These are phyloP conservation scores for Coniochaeta pulveracea DNA, from an alignment of 2,329 filamentous ascomycete genomes.

Conservation along the genomic window DNA sequence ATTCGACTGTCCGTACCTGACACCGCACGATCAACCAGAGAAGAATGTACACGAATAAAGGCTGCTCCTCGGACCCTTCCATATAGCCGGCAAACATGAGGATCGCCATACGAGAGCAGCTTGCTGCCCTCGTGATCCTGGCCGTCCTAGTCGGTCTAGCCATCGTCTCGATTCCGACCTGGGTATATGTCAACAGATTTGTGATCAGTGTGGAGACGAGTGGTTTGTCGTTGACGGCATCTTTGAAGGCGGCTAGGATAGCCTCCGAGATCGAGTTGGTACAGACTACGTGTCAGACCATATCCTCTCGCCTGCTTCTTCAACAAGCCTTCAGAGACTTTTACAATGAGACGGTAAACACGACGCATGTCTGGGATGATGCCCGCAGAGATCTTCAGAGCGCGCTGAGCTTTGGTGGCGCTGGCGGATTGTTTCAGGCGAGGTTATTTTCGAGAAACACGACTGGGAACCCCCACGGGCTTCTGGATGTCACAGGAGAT, in stretches of 20 bases:
- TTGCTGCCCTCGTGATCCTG: constrained; percentile 67
- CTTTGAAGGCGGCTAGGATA: constrained; percentile 75
- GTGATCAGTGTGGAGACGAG: constrained; percentile 41
- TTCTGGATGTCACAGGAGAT: constrained; percentile 53
- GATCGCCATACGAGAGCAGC: constrained; percentile 78
- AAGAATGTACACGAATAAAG: constrained; percentile 2
- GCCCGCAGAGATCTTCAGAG: constrained; percentile 57
- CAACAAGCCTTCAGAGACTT: constrained; percentile 40
- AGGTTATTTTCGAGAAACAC: constrained; percentile 60
- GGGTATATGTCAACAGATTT: constrained; percentile 45
- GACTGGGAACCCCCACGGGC: constrained; percentile 40
- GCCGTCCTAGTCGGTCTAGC: constrained; percentile 64
- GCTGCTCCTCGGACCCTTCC: constrained; percentile 9
- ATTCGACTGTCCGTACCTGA: too few relatives aligned
- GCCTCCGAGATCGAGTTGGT: constrained; percentile 69
- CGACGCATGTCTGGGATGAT: constrained; percentile 42
- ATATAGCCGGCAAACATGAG: constrained; percentile 49
- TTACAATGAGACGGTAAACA: constrained; percentile 42
- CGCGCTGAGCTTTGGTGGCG: constrained; percentile 52
- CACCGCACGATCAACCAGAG: too few relatives aligned
- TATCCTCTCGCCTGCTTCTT: constrained; percentile 54
- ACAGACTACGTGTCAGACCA: constrained; percentile 60
- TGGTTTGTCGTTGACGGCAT: constrained; percentile 66
- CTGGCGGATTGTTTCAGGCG: constrained; percentile 54
- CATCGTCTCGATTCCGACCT: constrained; percentile 69